Conservation (phyloP, 495 filamentous ascomycete genomes). For the Talaromyces adpressus region DNA sequence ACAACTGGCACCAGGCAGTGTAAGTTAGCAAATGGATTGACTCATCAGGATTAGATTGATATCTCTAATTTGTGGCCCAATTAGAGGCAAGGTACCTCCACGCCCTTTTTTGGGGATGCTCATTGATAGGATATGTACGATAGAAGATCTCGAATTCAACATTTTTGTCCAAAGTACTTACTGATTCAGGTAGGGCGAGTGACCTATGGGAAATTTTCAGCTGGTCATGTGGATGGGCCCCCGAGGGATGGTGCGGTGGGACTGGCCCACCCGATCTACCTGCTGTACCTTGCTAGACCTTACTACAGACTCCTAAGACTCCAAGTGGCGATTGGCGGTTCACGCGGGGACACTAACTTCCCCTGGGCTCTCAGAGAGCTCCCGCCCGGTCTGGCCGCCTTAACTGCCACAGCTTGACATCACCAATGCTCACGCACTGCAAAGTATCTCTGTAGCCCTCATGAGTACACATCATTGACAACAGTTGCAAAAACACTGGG, state of each 20-base stretch:
- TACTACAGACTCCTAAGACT: too few species aligned
- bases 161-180: not conserved
- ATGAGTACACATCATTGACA: too few species aligned
- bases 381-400: not conserved
- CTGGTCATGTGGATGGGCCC: constrained; percentile 9
- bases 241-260: not conserved
- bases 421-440: not conserved
- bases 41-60: not conserved
- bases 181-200: not conserved
- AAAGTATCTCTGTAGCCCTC: too few species aligned
- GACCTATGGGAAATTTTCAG: constrained; percentile 9
- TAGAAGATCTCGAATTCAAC: too few species aligned
- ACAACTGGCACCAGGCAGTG: too few species aligned
- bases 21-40: not conserved
- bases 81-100: not conserved
- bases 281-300: too few species aligned
- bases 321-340: not conserved
- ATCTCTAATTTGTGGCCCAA: not conserved
- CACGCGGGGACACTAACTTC: constrained; percentile 1
- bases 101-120: not conserved
- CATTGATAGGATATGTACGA: too few species aligned
- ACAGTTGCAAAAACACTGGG: too few species aligned
- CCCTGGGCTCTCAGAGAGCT: not conserved
- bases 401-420: not conserved
- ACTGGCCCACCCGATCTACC: not conserved